Conservation (phyloP, 176 grass and related monocot species). For the Eremochloa ophiuroides region DNA sequence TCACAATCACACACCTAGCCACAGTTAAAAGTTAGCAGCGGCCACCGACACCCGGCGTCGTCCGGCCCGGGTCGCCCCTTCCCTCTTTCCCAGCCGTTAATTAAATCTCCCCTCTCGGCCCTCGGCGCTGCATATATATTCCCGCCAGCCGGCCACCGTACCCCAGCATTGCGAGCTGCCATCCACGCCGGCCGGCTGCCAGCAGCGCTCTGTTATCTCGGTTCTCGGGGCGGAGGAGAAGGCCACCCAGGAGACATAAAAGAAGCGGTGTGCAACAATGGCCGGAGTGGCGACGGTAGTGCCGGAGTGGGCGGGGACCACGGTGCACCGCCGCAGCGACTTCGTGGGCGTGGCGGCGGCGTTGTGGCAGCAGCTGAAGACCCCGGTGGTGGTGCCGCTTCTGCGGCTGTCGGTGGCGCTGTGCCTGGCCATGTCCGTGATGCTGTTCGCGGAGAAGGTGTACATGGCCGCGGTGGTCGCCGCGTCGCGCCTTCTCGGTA, state of each 20-base stretch:
- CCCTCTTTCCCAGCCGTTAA: neutral
- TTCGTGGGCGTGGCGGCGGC: conserved; percentile 14
- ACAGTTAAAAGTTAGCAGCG: neutral
- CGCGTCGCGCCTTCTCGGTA: conserved; percentile 37
- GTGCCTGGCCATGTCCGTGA: conserved; percentile 74
- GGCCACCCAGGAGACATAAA: no score
- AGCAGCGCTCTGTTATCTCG: neutral
- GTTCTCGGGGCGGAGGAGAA: neutral
- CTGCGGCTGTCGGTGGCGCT: conserved; percentile 47
- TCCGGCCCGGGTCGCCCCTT: neutral
- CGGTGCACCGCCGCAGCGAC: conserved; percentile 21
- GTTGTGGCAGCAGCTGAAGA: conserved; percentile 54
- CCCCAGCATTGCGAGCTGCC: neutral
- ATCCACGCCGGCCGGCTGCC: neutral
- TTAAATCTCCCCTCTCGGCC: neutral
- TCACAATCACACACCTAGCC: neutral
- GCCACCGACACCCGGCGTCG: conserved; percentile 1
- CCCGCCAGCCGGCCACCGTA: neutral
- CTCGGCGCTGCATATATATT: neutral
- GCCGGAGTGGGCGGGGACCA: conserved; percentile 22
- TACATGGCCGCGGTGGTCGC: conserved; percentile 64
- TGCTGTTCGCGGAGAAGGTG: conserved; percentile 75
- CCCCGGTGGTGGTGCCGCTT: conserved; percentile 62
- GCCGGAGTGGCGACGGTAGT: conserved; percentile 1
- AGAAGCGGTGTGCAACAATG: neutral